Evolutionary conservation across 345 rosid genomes (phyloP).

Genomic region (Rhodamnia argentea): DNA sequence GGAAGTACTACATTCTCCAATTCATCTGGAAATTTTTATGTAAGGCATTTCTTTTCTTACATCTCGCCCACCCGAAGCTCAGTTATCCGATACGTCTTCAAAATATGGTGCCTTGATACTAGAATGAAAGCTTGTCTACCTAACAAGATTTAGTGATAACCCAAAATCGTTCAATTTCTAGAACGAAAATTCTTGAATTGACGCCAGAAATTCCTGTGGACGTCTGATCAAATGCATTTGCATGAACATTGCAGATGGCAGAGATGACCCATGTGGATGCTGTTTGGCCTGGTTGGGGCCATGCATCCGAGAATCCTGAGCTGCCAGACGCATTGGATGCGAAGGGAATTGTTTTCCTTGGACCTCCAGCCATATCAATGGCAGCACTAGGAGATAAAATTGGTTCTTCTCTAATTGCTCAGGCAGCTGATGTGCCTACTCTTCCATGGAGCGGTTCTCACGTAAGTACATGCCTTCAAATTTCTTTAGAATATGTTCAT

Average conservation of each 20-base stretch:
- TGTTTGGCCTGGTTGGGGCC: constrained; percentile 99
- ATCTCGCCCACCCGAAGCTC: not conserved
- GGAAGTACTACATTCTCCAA: not conserved
- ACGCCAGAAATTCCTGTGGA: not conserved
- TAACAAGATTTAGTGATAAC: not conserved
- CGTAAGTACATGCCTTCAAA: constrained; percentile 23
- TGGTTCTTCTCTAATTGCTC: constrained; percentile 99
- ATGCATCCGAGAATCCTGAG: constrained; percentile 99
- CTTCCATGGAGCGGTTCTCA: constrained; percentile 99
- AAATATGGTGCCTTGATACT: not conserved
- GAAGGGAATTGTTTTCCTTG: constrained; percentile 89
- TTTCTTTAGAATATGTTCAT: not conserved
- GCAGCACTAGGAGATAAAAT: constrained; percentile 97
- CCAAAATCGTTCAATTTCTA: not conserved
- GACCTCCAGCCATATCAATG: constrained; percentile 89
- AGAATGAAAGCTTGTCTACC: not conserved
- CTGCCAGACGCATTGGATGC: constrained; percentile 80
- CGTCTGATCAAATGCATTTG: not conserved
- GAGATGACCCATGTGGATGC: constrained; percentile 97
- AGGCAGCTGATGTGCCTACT: constrained; percentile 99
- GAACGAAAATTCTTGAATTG: not conserved
- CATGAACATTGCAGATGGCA: constrained; percentile 56
- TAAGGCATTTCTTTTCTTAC: not conserved
- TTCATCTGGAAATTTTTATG: not conserved
- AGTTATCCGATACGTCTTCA: not conserved